Percentiles rank a stretch among this genome's conserved stretches.
phyloP scores from a whole-genome alignment of 805 yeast genomes.

The Pichia exigua region DNA sequence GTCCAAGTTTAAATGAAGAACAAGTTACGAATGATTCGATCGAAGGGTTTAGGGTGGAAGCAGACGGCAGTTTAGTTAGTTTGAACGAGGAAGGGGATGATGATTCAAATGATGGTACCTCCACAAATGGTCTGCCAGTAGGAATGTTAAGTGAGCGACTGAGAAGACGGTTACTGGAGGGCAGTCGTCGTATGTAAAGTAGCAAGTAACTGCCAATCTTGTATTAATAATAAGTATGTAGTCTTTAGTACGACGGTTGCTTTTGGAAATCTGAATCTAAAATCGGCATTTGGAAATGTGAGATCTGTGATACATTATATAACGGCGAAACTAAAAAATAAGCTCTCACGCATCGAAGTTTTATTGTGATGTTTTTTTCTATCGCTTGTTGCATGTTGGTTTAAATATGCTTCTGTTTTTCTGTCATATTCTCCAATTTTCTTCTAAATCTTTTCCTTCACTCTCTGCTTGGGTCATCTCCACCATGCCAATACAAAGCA shows the following conservation, averaged over 20 bases:
- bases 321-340: neutral
- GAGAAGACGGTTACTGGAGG: constrained; percentile 22
- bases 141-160: constrained; percentile 25
- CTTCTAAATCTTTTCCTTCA: neutral
- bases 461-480: neutral
- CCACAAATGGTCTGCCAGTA: neutral
- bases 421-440: no score
- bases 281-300: no score
- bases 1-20: neutral
- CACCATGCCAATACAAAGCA: neutral
- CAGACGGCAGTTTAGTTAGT: neutral
- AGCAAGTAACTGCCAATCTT: neutral
- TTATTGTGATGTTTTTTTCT: no score
- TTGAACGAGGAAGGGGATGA: neutral
- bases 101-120: neutral
- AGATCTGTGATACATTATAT: no score
- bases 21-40: neutral
- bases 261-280: no score
- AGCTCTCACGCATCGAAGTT: neutral
- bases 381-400: no score
- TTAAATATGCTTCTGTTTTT: no score
- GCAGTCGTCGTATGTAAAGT: neutral
- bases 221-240: no score
- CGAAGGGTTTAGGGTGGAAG: constrained; percentile 17
- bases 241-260: no score